These are phyloP conservation scores for Alternaria novae-zelandiae DNA, from an alignment of 2,329 filamentous ascomycete genomes.

Conservation along the genomic window DNA sequence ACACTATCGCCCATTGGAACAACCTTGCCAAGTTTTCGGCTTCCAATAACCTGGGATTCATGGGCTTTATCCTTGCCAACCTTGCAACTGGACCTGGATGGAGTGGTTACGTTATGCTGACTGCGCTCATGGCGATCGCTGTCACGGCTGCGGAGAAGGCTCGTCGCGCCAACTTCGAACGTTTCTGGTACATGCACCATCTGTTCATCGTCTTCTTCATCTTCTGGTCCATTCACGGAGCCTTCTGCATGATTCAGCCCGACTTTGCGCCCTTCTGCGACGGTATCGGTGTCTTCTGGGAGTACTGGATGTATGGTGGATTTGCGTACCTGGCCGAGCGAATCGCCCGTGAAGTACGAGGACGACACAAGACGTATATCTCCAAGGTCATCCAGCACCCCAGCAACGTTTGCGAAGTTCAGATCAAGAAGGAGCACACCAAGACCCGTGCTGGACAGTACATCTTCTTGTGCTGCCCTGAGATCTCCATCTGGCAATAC, in stretches of 20 bases:
- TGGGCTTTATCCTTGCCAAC: conserved; percentile 78
- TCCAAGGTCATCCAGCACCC: conserved; percentile 90
- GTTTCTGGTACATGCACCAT: conserved; percentile 91
- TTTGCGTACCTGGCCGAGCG: conserved; percentile 82
- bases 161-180: conserved; percentile 81
- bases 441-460: conserved; percentile 82
- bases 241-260: conserved; percentile 89
- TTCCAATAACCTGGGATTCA: conserved; percentile 77
- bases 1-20: conserved; percentile 86
- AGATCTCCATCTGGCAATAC: conserved; percentile 87
- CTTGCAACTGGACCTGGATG: conserved; percentile 81
- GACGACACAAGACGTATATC: conserved; percentile 82
- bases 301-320: conserved; percentile 87
- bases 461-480: conserved; percentile 87
- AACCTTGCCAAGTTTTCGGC: conserved; percentile 80
- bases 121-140: conserved; percentile 79
- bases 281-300: conserved; percentile 82
- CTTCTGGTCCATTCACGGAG: conserved; percentile 89
- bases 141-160: conserved; percentile 78
- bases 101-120: conserved; percentile 85
- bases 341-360: conserved; percentile 77
- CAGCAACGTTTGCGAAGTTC: conserved; percentile 87
- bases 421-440: conserved; percentile 89
- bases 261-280: conserved; percentile 81
- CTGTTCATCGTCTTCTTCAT: conserved; percentile 88